Percentiles rank a stretch among this genome's conserved stretches.
phyloP scores from a whole-genome alignment of 2,329 filamentous ascomycete genomes.

The Exophiala viscosa region DNA sequence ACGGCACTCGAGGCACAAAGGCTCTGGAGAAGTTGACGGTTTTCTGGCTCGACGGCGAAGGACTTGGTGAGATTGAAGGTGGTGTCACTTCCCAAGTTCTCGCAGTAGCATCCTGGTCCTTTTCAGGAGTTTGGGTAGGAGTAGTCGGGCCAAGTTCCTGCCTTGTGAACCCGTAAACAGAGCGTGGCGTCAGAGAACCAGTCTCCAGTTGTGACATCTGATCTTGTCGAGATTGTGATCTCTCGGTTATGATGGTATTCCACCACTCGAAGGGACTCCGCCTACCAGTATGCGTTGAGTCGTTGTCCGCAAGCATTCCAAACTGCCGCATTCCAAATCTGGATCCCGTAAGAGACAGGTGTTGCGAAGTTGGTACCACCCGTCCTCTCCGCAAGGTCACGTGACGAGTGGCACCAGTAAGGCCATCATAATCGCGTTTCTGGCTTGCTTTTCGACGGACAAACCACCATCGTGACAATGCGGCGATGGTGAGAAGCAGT shows the following conservation, averaged over 20 bases:
- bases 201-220: slow-evolving; percentile 22
- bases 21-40: slow-evolving; percentile 22
- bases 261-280: slow-evolving; percentile 30
- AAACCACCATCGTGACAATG: slow-evolving; percentile 18
- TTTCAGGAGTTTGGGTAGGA: slow-evolving; percentile 18
- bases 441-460: slow-evolving; percentile 13
- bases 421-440: slow-evolving; percentile 13
- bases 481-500: slow-evolving; percentile 15
- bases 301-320: slow-evolving; percentile 23
- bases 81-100: slow-evolving; percentile 16
- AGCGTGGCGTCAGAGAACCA: slow-evolving; percentile 13
- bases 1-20: slow-evolving; percentile 10
- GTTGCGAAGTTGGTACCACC: slow-evolving; percentile 26
- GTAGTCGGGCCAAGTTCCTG: slow-evolving; percentile 9
- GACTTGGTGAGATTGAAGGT: slow-evolving; percentile 12
- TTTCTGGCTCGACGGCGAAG: slow-evolving; percentile 6
- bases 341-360: slow-evolving; percentile 29
- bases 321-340: slow-evolving; percentile 28
- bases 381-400: slow-evolving; percentile 27
- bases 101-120: slow-evolving; percentile 12
- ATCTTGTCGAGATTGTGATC: slow-evolving; percentile 23
- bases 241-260: slow-evolving; percentile 25
- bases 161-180: slow-evolving; percentile 18
- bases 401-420: slow-evolving; percentile 24
- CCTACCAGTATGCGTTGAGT: slow-evolving; percentile 24